These are phyloP conservation scores for Vaccinium myrtillus DNA, from an alignment of 148 eudicot genomes.

Conservation along the genomic window DNA sequence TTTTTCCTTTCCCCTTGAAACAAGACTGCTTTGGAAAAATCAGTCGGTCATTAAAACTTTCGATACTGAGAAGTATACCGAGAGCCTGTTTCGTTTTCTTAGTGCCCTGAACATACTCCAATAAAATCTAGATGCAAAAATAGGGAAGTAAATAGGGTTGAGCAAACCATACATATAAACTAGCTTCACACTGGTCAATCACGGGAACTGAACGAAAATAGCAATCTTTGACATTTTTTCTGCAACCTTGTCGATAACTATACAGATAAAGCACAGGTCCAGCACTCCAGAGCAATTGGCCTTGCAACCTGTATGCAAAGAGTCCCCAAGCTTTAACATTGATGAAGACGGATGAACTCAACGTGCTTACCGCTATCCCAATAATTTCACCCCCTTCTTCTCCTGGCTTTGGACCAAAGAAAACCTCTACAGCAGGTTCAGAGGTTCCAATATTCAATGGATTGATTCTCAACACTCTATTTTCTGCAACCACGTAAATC, in stretches of 20 bases:
- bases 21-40: not conserved
- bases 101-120: not conserved
- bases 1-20: not conserved
- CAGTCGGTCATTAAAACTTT: not conserved
- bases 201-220: conserved; percentile 63
- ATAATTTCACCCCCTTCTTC: conserved; percentile 53
- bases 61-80: not conserved
- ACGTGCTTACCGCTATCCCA: conserved; percentile 61
- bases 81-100: not conserved
- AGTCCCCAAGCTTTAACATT: conserved; percentile 62
- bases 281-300: conserved; percentile 64
- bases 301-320: conserved; percentile 54
- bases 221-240: conserved; percentile 60
- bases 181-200: conserved; percentile 82
- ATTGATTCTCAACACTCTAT: conserved; percentile 56
- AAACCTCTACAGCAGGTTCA: conserved; percentile 51
- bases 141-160: not conserved
- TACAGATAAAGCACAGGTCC: conserved; percentile 57
- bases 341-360: conserved; percentile 61
- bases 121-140: not conserved
- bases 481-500: conserved; percentile 88
- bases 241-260: conserved; percentile 82
- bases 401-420: conserved; percentile 52
- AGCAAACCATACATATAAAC: conserved; percentile 66
- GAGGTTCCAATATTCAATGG: conserved; percentile 35